phyloP scores from a whole-genome alignment of 768 basidiomycete species.

The Lepiota subincarnata region DNA sequence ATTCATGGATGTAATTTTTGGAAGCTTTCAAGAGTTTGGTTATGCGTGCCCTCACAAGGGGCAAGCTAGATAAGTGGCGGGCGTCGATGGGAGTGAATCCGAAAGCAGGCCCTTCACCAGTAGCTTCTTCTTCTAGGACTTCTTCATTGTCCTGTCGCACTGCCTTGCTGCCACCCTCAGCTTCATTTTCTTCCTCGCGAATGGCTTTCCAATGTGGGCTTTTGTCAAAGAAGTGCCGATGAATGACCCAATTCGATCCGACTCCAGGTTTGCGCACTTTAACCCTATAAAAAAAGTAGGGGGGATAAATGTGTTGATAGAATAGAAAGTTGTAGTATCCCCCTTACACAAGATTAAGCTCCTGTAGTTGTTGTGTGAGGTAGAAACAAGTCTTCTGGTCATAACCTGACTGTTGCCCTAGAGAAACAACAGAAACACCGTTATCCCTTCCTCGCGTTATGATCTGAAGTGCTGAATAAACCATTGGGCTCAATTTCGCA shows the following conservation, averaged over 20 bases:
- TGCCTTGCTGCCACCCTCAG: slow-evolving; percentile 29
- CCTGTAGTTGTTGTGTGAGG: slow-evolving; percentile 70
- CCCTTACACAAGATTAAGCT: slow-evolving; percentile 69
- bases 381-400: slow-evolving; percentile 92
- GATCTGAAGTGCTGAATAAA: slow-evolving; percentile 79
- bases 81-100: slow-evolving; percentile 73
- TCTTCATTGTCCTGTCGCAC: slow-evolving; percentile 25
- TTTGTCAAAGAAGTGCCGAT: slow-evolving; percentile 78
- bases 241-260: slow-evolving; percentile 74
- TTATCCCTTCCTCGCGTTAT: slow-evolving; percentile 77
- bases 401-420: slow-evolving; percentile 75
- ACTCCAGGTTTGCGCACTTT: slow-evolving; percentile 78
- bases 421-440: slow-evolving; percentile 73
- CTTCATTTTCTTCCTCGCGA: slow-evolving; percentile 60
- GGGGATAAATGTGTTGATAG: no score
- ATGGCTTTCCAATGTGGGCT: slow-evolving; percentile 76
- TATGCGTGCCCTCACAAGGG: slow-evolving; percentile 66
- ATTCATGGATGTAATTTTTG: slow-evolving; percentile 65
- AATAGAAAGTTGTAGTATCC: background rate
- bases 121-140: slow-evolving; percentile 31
- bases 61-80: slow-evolving; percentile 71
- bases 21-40: slow-evolving; percentile 68
- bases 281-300: slow-evolving; percentile 36
- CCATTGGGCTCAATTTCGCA: slow-evolving; percentile 77
- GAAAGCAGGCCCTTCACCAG: slow-evolving; percentile 26